Evolutionary conservation across 2,329 filamentous ascomycete species (phyloP).

Genomic region (Plenodomus biglobosus): DNA sequence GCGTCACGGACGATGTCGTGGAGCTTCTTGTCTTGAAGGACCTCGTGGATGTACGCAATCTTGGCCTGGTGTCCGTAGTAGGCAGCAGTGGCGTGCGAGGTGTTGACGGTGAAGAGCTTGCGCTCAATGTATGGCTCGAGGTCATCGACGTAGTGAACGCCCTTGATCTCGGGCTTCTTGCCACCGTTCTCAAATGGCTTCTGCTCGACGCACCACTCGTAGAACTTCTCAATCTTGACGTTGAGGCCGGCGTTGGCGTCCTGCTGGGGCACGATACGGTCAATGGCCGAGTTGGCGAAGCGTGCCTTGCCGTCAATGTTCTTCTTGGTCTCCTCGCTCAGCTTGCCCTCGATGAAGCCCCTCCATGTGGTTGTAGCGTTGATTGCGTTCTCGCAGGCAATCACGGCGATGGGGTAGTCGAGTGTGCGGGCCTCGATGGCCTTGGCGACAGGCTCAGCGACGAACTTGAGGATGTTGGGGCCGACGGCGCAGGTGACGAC

Average conservation of each 20-base stretch:
- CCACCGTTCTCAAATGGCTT: constrained; percentile 73
- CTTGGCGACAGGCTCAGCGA: constrained; percentile 93
- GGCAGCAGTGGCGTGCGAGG: constrained; percentile 90
- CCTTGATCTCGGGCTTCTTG: constrained; percentile 73
- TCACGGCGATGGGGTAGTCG: constrained; percentile 76
- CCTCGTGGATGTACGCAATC: constrained; percentile 87
- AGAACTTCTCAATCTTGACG: constrained; percentile 97
- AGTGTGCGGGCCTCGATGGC: constrained; percentile 76
- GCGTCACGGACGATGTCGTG: constrained; percentile 76
- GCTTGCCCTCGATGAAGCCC: constrained; percentile 75
- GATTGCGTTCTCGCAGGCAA: constrained; percentile 98
- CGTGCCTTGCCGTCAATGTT: constrained; percentile 73
- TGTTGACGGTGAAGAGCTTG: constrained; percentile 99
- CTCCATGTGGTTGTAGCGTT: constrained; percentile 88
- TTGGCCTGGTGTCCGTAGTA: constrained; percentile 90
- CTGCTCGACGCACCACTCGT: constrained; percentile 95
- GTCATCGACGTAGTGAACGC: constrained; percentile 90
- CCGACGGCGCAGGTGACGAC: constrained; percentile 96
- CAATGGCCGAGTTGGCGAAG: constrained; percentile 97
- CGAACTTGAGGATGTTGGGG: constrained; percentile 93
- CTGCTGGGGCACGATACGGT: constrained; percentile 95
- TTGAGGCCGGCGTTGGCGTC: constrained; percentile 77
- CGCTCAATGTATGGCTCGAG: constrained; percentile 96
- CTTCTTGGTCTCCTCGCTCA: constrained; percentile 65
- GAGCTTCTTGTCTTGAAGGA: constrained; percentile 78